Conservation (phyloP, 2,329 filamentous ascomycete genomes). For the Penicillium sp. region DNA sequence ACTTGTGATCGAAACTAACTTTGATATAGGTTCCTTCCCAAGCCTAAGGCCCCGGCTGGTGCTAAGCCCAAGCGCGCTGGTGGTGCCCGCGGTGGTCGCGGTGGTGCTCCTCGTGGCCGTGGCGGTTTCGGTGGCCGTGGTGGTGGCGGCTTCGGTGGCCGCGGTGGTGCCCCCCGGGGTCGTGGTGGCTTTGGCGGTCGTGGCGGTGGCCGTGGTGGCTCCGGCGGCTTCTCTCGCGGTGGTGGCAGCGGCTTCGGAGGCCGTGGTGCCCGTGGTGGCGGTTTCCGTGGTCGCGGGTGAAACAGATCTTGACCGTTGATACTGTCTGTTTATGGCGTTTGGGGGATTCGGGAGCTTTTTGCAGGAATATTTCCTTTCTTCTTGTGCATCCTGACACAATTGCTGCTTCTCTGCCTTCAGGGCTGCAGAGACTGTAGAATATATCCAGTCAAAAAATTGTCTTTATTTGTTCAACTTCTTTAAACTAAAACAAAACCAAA, state of each 20-base stretch:
- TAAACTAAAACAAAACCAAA: neutral
- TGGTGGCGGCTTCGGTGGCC: slow-evolving; percentile 37
- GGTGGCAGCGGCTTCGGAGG: slow-evolving; percentile 25
- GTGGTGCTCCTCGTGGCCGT: slow-evolving; percentile 32
- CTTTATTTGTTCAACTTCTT: neutral
- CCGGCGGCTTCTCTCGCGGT: slow-evolving; percentile 22
- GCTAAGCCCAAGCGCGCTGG: slow-evolving; percentile 70
- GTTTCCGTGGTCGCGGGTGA: slow-evolving; percentile 28
- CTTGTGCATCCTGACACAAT: slow-evolving; percentile 38
- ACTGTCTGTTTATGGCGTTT: slow-evolving; percentile 46
- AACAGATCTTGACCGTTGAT: slow-evolving; percentile 21
- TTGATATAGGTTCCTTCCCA: slow-evolving; percentile 74
- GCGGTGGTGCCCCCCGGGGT: slow-evolving; percentile 33
- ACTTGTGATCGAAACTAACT: slow-evolving; percentile 14
- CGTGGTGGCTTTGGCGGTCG: slow-evolving; percentile 16
- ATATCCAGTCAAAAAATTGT: slow-evolving; percentile 31
- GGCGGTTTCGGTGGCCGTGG: slow-evolving; percentile 15
- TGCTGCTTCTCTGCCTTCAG: slow-evolving; percentile 24
- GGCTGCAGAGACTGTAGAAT: slow-evolving; percentile 29
- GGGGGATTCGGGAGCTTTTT: slow-evolving; percentile 42
- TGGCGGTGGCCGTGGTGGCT: slow-evolving; percentile 25
- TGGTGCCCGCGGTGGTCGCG: slow-evolving; percentile 50
- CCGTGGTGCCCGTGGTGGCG: slow-evolving; percentile 16
- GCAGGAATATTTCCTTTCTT: slow-evolving; percentile 38
- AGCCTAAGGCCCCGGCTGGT: slow-evolving; percentile 73